Conservation (phyloP, 306 rosid species). For the Oemleria cerasiformis region DNA sequence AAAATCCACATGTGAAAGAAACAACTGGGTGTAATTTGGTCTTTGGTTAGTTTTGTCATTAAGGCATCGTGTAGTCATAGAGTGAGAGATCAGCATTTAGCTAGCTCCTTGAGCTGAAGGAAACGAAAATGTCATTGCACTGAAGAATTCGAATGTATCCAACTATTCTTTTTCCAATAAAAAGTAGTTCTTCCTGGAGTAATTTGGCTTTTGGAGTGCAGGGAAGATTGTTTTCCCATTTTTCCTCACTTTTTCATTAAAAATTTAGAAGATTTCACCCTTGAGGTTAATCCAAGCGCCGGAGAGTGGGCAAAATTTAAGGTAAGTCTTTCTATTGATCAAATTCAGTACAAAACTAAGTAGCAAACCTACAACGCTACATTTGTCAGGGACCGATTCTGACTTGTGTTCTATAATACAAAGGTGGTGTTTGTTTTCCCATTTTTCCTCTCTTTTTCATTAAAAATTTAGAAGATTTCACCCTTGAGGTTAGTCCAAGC, state of each 20-base stretch:
- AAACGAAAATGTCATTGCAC: background rate
- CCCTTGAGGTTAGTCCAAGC: too few relatives aligned
- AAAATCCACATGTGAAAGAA: slow-evolving; percentile 11
- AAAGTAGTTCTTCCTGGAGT: background rate
- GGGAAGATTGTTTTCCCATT: too few relatives aligned
- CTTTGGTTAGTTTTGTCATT: slow-evolving; percentile 17
- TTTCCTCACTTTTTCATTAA: background rate
- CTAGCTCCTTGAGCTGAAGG: slow-evolving; percentile 27
- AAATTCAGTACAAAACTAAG: too few relatives aligned
- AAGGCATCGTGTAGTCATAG: slow-evolving; percentile 47
- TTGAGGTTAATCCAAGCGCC: too few relatives aligned
- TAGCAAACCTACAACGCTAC: too few relatives aligned
- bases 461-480: too few relatives aligned
- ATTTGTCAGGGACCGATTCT: too few relatives aligned
- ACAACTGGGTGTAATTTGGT: background rate
- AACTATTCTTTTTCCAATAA: slow-evolving; percentile 13
- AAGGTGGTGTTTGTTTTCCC: too few relatives aligned
- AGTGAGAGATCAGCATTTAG: slow-evolving; percentile 39
- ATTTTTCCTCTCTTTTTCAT: background rate
- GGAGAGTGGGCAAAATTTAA: too few relatives aligned
- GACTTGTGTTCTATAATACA: too few relatives aligned
- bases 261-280: too few relatives aligned
- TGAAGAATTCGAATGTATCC: slow-evolving; percentile 11
- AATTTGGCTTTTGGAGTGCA: background rate
- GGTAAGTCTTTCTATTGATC: too few relatives aligned